These are phyloP conservation scores for Emydomyces testavorans DNA, from an alignment of 2,329 filamentous ascomycete genomes.

Conservation along the genomic window DNA sequence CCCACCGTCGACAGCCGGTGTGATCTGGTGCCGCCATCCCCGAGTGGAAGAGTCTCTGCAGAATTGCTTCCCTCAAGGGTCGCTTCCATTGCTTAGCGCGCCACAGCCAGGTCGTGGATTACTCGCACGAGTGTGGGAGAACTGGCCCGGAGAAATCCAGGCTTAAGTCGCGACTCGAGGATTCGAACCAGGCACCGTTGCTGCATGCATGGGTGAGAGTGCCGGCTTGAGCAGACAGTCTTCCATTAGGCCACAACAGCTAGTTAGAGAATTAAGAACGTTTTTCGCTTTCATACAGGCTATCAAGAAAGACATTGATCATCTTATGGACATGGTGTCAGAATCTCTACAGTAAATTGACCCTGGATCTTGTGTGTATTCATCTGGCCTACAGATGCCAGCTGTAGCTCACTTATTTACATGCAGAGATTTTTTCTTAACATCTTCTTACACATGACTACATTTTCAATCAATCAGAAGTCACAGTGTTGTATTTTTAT, in stretches of 20 bases:
- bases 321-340: too few species aligned
- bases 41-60: constrained; percentile 46
- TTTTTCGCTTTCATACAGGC: neutral
- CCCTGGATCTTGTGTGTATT: too few species aligned
- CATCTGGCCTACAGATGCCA: too few species aligned
- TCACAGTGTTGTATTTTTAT: too few species aligned
- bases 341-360: too few species aligned
- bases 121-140: constrained; percentile 41
- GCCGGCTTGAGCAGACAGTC: constrained; percentile 4
- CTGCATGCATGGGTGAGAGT: neutral
- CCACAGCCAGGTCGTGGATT: constrained; percentile 43
- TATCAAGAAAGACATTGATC: neutral
- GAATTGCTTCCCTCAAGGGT: constrained; percentile 49
- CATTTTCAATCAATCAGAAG: too few species aligned
- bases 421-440: too few species aligned
- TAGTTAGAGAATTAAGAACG: neutral
- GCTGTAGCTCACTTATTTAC: too few species aligned
- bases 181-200: constrained; percentile 44
- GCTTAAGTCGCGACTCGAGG: constrained; percentile 42
- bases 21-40: constrained; percentile 45
- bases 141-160: constrained; percentile 26
- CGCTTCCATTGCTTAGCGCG: constrained; percentile 44
- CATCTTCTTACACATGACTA: too few species aligned
- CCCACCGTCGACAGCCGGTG: constrained; percentile 34
- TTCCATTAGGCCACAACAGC: constrained; percentile 16